Percentiles rank a stretch among this genome's conserved stretches.
Conservation (phyloP, 2,329 filamentous ascomycete species). For the Tolypocladium sp. region DNA sequence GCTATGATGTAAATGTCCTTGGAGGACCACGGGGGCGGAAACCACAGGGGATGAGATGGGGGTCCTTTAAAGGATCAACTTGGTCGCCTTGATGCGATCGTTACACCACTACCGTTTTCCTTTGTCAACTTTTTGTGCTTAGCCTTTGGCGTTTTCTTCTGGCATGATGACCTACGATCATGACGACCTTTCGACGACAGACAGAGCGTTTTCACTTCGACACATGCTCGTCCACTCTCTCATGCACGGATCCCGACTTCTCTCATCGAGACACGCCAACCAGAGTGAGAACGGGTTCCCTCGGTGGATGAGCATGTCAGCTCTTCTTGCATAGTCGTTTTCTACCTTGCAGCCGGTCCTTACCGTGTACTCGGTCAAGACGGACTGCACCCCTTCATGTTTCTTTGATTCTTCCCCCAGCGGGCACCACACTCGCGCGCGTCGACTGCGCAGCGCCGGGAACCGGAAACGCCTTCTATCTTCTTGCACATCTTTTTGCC, state of each 20-base stretch:
- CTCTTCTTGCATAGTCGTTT: not conserved
- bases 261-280: not conserved
- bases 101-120: not conserved
- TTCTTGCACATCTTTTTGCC: slow-evolving; percentile 5
- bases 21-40: not conserved
- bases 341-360: not conserved
- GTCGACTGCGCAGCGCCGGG: slow-evolving; percentile 17
- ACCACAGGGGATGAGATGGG: not conserved
- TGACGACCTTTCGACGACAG: slow-evolving; percentile 1
- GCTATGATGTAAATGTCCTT: slow-evolving; percentile 36
- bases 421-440: slow-evolving; percentile 12
- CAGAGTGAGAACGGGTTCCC: not conserved
- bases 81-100: slow-evolving; percentile 1
- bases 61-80: not conserved
- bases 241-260: not conserved
- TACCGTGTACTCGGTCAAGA: slow-evolving; percentile 1
- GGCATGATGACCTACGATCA: slow-evolving; percentile 1
- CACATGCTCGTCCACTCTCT: not conserved
- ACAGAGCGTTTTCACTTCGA: not conserved
- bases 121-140: slow-evolving; percentile 1
- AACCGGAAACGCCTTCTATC: not conserved
- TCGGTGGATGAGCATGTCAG: not conserved
- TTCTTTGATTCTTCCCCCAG: slow-evolving; percentile 13
- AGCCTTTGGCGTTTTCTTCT: not conserved
- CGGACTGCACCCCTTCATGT: slow-evolving; percentile 11